A percentile compares a stretch with the other conserved stretches of the same genome.
Conservation (phyloP, 148 eudicot species). For the Tetragonia tetragonoides region DNA sequence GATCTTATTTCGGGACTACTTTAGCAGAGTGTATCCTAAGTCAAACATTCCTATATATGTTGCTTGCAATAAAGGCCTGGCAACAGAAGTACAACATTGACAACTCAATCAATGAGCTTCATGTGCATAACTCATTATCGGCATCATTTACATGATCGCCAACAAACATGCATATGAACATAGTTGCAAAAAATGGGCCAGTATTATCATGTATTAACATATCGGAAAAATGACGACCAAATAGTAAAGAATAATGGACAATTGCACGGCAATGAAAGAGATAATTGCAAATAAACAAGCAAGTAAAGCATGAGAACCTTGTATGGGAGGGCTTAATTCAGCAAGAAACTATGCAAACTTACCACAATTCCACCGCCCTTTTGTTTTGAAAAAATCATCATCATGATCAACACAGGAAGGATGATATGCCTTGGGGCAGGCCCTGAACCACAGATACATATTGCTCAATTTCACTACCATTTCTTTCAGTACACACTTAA, state of each 20-base stretch:
- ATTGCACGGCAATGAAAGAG: not conserved
- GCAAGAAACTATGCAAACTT: constrained; percentile 17
- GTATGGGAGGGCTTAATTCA: not conserved
- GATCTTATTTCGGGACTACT: not conserved
- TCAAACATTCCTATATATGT: not conserved
- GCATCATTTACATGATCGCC: no score
- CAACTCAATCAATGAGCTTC: no score
- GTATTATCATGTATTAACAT: no score
- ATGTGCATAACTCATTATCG: no score
- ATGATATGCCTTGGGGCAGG: constrained; percentile 94
- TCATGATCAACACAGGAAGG: constrained; percentile 87
- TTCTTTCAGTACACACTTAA: constrained; percentile 2
- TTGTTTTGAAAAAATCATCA: constrained; percentile 72
- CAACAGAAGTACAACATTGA: not conserved
- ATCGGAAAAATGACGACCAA: no score
- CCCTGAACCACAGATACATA: constrained; percentile 44
- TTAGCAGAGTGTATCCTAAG: not conserved
- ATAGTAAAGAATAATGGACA: no score
- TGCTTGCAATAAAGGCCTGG: not conserved
- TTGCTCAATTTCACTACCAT: not conserved
- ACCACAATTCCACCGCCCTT: constrained; percentile 96
- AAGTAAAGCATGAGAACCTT: not conserved
- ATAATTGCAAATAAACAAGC: not conserved
- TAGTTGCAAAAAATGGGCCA: no score
- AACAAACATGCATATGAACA: no score